Evolutionary conservation across 140 eudicot species (phyloP), one percentile per base, ranked within the genome.

Genomic region (Eryngium alpinum): DNA sequence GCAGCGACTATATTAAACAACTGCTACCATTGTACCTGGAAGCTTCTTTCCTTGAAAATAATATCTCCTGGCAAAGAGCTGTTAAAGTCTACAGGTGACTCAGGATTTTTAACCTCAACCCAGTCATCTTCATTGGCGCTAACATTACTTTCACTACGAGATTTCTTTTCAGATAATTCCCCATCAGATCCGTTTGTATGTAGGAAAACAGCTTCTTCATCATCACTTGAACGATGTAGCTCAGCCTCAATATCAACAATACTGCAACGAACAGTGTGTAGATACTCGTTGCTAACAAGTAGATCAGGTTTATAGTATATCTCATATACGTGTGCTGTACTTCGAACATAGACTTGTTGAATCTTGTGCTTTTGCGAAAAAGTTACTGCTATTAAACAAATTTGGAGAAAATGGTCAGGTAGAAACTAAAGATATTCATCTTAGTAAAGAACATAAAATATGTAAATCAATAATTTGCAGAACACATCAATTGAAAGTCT

Each of bases 201-300:
- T 53, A 77, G 81, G 79, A 75, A 31, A 51, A 25, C 44, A 75
- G 74, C 83, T 83, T 82, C 91, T 70, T 81, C 89, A 82, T 59
- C 56, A 69, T 81, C 86, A 78, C 77, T 74, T 52, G 74, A 85
- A 62, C 80, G 86, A 65, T 81, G 84, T 25, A 79, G 22, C 84
- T 83, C 87, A 38, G 86, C 96, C 75, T 84, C 93, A 84, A 84
- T 79, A 80, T 85, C 89, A 83, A 90, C 92, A 84, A 87, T 66
- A 78, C 94, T 88, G 67, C 99, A 95, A 32, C 90, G 97, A 83
- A 93, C 94, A 33, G 99, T 91, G 83, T 94, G 91, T 14, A 95
- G 91, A 86, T 95, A 95, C 85, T 91, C 99, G 75, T 88, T 85
- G 49, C 83, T 88, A 77, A 89, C 81, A 49, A 86, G 85, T 28